Percentiles rank a stretch among this genome's conserved stretches.
Conservation (phyloP, 129 eudicot genomes). For the Oenanthe sinensis region DNA sequence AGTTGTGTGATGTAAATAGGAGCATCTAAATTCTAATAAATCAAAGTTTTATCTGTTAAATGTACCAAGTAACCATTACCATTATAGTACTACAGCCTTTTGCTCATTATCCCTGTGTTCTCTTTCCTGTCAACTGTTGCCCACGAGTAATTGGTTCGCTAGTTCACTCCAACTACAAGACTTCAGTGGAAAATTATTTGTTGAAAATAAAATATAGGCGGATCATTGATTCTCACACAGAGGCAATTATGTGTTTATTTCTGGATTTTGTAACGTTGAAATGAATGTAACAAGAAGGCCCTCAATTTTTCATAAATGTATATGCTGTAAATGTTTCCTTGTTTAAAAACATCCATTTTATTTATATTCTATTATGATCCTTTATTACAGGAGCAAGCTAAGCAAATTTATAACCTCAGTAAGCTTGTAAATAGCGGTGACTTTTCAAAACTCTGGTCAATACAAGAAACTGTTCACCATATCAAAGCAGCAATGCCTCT, state of each 20-base stretch:
- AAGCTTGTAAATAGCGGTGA: constrained; percentile 33
- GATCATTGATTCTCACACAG: no score
- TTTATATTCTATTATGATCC: background rate
- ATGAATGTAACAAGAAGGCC: background rate
- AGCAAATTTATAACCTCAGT: constrained; percentile 25
- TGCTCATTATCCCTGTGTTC: no score
- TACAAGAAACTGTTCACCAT: constrained; percentile 36
- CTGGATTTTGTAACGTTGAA: no score
- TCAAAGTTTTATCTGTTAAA: no score
- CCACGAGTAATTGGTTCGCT: background rate
- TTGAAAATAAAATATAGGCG: no score
- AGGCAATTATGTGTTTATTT: no score
- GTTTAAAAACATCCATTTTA: background rate
- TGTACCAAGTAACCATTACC: no score
- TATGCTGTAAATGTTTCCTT: background rate
- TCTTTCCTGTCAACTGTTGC: no score
- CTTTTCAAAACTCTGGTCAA: constrained; percentile 24
- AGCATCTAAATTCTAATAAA: background rate
- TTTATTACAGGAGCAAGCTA: constrained; percentile 32
- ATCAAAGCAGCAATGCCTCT: constrained; percentile 41
- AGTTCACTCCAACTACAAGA: background rate
- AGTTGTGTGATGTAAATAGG: background rate
- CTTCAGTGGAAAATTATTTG: no score
- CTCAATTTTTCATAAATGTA: background rate
- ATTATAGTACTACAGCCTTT: no score